These are phyloP conservation scores for Mycena latifolia DNA, from an alignment of 768 basidiomycete genomes.

Conservation along the genomic window DNA sequence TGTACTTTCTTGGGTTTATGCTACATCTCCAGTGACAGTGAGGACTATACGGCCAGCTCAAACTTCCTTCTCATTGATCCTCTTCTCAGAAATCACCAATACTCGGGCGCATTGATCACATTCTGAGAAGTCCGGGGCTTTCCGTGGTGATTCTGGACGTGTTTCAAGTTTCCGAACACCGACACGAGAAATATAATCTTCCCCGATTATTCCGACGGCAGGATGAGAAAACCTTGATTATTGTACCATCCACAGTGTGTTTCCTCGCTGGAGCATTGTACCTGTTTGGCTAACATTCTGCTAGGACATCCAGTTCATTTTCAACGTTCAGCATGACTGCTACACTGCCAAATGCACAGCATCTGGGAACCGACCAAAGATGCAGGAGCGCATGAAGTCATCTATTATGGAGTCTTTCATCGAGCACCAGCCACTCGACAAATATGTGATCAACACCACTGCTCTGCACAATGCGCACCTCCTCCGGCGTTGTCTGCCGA, in stretches of 20 bases:
- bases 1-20: not conserved
- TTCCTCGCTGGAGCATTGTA: no score
- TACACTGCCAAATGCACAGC: slow-evolving; percentile 22
- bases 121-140: not conserved
- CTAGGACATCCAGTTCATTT: slow-evolving; percentile 37
- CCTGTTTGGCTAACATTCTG: not conserved
- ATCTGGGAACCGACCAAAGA: slow-evolving; percentile 14
- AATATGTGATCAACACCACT: slow-evolving; percentile 40
- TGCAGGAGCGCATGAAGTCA: slow-evolving; percentile 34
- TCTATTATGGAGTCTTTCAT: slow-evolving; percentile 17
- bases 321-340: slow-evolving; percentile 44
- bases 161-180: not conserved
- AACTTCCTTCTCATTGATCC: not conserved
- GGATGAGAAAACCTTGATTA: not conserved
- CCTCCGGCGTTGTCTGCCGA: slow-evolving; percentile 35
- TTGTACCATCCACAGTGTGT: slow-evolving; percentile 7
- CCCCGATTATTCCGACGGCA: not conserved
- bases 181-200: not conserved
- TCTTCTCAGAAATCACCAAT: not conserved
- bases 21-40: not conserved
- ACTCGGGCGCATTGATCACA: not conserved
- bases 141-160: not conserved
- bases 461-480: slow-evolving; percentile 42
- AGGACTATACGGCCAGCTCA: not conserved
- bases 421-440: slow-evolving; percentile 17